Base-by-base conservation (phyloP, 2,329 filamentous ascomycete species). In the Hymenoscyphus infarciens region DNA sequence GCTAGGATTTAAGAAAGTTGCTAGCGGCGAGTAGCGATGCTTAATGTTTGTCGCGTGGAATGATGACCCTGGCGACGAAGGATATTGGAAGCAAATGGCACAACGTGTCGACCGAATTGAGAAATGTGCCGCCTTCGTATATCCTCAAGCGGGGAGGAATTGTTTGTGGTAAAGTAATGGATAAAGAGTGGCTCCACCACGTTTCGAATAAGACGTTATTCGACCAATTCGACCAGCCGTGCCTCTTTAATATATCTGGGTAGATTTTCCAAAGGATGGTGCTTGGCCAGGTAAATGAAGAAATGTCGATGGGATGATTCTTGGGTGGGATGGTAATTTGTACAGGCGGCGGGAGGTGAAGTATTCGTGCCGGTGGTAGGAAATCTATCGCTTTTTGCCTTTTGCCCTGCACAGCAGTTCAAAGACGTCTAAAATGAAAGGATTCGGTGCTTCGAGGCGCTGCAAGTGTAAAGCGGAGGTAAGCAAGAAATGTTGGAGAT, bases 141-240 rank as follows among this genome's bases (percentile, higher is more conserved):
- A 38, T 56, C 55, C 55, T 56, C 55, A 38, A 53, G 49, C 25
- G 49, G 49, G 10, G 49, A 27, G 25, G 25, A 11, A 45, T 22
- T 59, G 39, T 52, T 52, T 49, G 35, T 27, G 13, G 35, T 53
- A 19, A n/a, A 29, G 39, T 52, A 53, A 15, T 22, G 19, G 57
- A 33, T 53, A 53, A 15, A 31, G 5, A 35, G 39, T 53, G 39
- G 57, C 25, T 29, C 27, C 25, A 35, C 39, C 10, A 33, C 31
- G 57, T 59, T 59, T 59, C 57, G 42, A 52, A 52, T 49, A 53
- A 33, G 57, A 31, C 35, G 45, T 59, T 42, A 16, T 33, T 29
- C 53, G 27, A 55, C 15, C 16, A 33, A 5, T 22, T n/a, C 25
- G 25, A 31, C 53, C 13, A 55, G 27, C 53, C 25, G 53, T 33